Conservation (phyloP, 768 basidiomycete species). For the Tricholoma furcatifolium region DNA sequence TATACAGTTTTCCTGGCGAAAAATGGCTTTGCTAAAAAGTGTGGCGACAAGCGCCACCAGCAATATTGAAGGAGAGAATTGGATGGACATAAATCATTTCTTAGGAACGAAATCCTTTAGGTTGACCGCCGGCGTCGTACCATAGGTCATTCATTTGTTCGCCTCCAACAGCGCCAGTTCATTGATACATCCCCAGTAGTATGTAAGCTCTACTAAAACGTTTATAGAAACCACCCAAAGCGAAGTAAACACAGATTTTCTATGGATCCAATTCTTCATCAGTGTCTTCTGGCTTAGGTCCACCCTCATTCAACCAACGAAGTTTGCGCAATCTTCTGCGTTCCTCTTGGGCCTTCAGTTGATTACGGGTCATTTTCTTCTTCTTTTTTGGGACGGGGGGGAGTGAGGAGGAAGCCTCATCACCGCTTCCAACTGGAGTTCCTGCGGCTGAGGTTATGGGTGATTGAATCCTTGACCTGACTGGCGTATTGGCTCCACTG, state of each 20-base stretch:
- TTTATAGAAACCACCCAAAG: no score
- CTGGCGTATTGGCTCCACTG: conserved; percentile 71
- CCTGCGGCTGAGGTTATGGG: conserved; percentile 67
- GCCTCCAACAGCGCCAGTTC: no score
- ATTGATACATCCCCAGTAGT: no score
- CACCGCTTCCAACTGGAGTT: conserved; percentile 81
- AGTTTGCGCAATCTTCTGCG: conserved; percentile 77
- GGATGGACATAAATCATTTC: neutral
- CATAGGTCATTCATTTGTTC: no score
- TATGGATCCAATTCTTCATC: conserved; percentile 50
- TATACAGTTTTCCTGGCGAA: conserved; percentile 13
- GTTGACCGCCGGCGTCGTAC: no score
- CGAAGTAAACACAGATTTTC: neutral
- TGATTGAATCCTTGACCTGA: conserved; percentile 65
- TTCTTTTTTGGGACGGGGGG: conserved; percentile 61
- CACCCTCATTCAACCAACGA: conserved; percentile 81
- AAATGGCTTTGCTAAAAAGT: neutral
- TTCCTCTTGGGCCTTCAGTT: conserved; percentile 87
- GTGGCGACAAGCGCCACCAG: conserved; percentile 4
- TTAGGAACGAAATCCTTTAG: no score
- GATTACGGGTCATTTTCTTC: conserved; percentile 90
- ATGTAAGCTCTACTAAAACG: no score
- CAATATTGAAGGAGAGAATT: neutral
- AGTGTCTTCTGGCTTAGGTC: conserved; percentile 80
- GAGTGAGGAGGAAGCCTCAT: conserved; percentile 49